These are phyloP conservation scores for Botrytis tulipae DNA, from an alignment of 2,329 filamentous ascomycete genomes.

Conservation along the genomic window DNA sequence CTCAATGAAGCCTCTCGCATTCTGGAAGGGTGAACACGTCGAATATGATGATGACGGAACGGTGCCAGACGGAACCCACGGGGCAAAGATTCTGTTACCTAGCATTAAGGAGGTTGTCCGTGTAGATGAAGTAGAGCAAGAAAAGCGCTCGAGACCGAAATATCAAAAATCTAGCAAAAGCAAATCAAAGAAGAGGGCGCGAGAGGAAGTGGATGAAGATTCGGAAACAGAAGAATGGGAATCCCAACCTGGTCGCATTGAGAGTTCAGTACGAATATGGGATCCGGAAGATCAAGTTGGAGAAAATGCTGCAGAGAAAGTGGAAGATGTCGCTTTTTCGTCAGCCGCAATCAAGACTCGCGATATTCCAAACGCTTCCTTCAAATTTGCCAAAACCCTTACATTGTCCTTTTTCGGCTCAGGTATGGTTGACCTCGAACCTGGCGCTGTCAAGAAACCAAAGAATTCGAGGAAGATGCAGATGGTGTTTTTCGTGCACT, in stretches of 20 bases:
- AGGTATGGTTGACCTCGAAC: slow-evolving; percentile 84
- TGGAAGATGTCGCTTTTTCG: slow-evolving; percentile 53
- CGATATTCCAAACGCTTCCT: slow-evolving; percentile 64
- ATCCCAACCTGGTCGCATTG: slow-evolving; percentile 59
- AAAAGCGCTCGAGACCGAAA: slow-evolving; percentile 31
- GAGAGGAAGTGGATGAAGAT: slow-evolving; percentile 46
- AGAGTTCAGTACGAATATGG: slow-evolving; percentile 64
- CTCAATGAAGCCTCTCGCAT: slow-evolving; percentile 75
- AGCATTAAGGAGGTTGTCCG: slow-evolving; percentile 77
- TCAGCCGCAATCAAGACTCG: slow-evolving; percentile 53
- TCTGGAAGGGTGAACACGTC: slow-evolving; percentile 81
- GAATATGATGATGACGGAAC: slow-evolving; percentile 61
- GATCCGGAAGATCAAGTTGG: slow-evolving; percentile 58
- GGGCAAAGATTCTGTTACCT: slow-evolving; percentile 58
- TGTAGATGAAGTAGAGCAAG: slow-evolving; percentile 58
- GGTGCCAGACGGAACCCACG: slow-evolving; percentile 45
- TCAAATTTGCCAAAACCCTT: slow-evolving; percentile 86
- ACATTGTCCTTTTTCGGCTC: slow-evolving; percentile 83
- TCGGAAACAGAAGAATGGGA: slow-evolving; percentile 70
- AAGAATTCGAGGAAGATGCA: slow-evolving; percentile 97
- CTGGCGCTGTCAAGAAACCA: slow-evolving; percentile 76
- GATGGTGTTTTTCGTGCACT: slow-evolving; percentile 90
- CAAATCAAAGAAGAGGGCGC: slow-evolving; percentile 29
- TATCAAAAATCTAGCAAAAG: slow-evolving; percentile 29
- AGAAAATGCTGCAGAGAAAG: slow-evolving; percentile 52